Base-by-base conservation (phyloP, 805 yeast species). In the Ogataea trehalophila region DNA sequence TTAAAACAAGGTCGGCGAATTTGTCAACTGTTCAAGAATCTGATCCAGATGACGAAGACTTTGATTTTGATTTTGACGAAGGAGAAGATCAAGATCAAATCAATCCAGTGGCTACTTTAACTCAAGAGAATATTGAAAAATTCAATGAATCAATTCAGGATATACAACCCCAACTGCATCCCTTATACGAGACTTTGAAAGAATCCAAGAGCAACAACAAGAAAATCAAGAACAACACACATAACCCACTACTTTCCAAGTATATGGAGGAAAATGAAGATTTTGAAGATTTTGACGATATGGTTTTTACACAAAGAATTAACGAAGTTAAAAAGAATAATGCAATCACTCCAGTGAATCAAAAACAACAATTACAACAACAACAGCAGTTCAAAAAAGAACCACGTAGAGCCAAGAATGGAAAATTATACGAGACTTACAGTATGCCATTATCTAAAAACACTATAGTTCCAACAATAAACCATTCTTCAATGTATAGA, bases 21-120 rank as follows among this genome's bases (percentile, higher is more conserved):
- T 23, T 41, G 4, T 34, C 43, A 6, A 50, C 47, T 2, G 54
- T 52, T 33, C 45, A 61, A 6, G 59, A 64, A 1, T 55, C 61
- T 9, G 66, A 60, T 3, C 53, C 55, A 31, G 66, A 61, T 42
- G 66, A 60, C 2, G 53, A 56, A 31, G 66, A 61, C 43, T 43
- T 43, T 14, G 56, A 58, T n/a, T 16, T 6, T n/a, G 33, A 33
- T 33, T 15, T 22, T 39, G 41, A 39, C 23, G 41, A 39, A 13
- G 40, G 7, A 20, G 4, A 26, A 9, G 31, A 26, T 26, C 31
- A 11, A 11, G 46, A 33, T 46, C 26, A 37, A 15, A 13, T 17
- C 9, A 23, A 22, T 29, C 39, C 39, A 16, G 36, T 48, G 44
- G 56, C 48, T 15, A 60, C 63, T 1, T 43, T 60, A 18, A 61